Evolutionary conservation across 352 stramenopile genomes (phyloP), one percentile per base, ranked within the genome.

Genomic region (Pythium periplocum): DNA sequence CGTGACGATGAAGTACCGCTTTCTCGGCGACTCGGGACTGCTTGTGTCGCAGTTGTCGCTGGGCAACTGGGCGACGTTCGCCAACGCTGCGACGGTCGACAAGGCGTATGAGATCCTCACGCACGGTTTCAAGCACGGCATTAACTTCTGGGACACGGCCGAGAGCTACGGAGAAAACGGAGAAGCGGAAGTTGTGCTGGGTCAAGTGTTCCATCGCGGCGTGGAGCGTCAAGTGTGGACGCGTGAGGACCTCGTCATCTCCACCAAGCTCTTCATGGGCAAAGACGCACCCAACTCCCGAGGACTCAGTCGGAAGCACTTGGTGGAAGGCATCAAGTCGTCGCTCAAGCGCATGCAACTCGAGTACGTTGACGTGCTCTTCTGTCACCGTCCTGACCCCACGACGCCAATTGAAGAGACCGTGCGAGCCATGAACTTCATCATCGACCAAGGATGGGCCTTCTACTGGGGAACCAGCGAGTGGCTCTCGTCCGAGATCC

Each of bases 71-170:
- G 36, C 54, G n/a, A 53, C 46, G 11, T 61, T 66, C 42, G 35
- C 35, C 1, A 9, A 39, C 38, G 45, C 33, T 32, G 48, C 49
- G 4, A 26, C 8, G 17, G 32, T 53, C 17, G 42, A 41, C 51
- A 26, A 6, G 37, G 48, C 53, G 2, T 73, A 73, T 58, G 62
- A 65, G n/a, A 71, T 80, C 53, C 56, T 75, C 50, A 42, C 35
- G 32, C 17, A 57, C 12, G 68, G 64, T 1, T 83, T 64, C 56
- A 10, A 68, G 37, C 33, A 65, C 30, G 75, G 75, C 12, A 62
- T 88, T 55, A 84, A 83, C 63, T 78, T 84, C 40, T 74, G 82
- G 36, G 78, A 87, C 63, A 69, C 53, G 32, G 73, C 73, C 10
- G 71, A 75, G 64, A 36, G 35, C 12, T 84, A 84, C 50, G 51